Conservation (phyloP, 2,329 filamentous ascomycete species). For the Onygenales sp. region DNA sequence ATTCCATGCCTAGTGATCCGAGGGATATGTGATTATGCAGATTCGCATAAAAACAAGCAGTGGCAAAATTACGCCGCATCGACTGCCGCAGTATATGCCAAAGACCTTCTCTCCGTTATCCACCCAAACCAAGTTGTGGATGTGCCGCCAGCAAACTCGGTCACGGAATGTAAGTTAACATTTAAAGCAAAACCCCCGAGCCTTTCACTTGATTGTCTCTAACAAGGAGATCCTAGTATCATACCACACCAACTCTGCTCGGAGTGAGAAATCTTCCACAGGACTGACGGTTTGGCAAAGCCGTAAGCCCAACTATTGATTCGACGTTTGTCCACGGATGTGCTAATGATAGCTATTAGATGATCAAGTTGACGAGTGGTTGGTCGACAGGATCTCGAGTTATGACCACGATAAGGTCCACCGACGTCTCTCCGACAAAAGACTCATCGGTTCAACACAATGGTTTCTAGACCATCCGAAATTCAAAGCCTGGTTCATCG, state of each 20-base stretch:
- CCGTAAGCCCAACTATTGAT: neutral
- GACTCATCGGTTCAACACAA: neutral
- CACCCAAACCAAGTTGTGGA: neutral
- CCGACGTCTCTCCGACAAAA: neutral
- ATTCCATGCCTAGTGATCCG: slow-evolving; percentile 32
- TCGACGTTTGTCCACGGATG: neutral
- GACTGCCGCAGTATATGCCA: slow-evolving; percentile 21
- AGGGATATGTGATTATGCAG: slow-evolving; percentile 34
- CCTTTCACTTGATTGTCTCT: neutral
- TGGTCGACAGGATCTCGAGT: neutral
- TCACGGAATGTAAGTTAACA: neutral
- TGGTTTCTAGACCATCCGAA: neutral
- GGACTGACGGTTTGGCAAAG: neutral
- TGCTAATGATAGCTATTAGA: neutral
- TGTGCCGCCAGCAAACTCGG: neutral
- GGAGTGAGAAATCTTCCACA: neutral
- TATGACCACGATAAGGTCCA: neutral
- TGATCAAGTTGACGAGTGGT: neutral
- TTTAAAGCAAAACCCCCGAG: no score
- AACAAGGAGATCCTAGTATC: neutral
- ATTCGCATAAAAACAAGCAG: slow-evolving; percentile 29
- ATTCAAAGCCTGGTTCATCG: neutral
- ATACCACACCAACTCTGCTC: neutral
- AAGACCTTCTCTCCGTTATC: slow-evolving; percentile 11
- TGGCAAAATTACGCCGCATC: slow-evolving; percentile 30